Conservation (phyloP, 2,329 filamentous ascomycete genomes). For the Aspergillus vadensis region DNA sequence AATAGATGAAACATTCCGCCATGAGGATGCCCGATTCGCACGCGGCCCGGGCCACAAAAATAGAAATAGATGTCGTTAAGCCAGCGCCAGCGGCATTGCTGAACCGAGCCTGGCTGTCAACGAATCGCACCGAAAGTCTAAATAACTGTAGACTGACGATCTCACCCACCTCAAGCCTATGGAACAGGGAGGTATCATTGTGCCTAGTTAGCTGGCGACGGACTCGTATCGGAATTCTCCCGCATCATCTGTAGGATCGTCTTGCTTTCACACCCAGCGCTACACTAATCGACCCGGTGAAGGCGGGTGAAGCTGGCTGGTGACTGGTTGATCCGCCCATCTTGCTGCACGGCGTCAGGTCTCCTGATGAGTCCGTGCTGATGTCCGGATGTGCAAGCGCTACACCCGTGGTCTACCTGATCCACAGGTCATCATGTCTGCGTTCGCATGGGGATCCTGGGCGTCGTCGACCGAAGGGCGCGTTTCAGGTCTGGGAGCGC, state of each 20-base stretch:
- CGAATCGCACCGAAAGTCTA: neutral
- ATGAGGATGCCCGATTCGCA: neutral
- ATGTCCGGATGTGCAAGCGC: conserved; percentile 11
- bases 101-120: neutral
- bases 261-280: conserved; percentile 14
- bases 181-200: neutral
- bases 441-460: conserved; percentile 12
- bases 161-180: neutral
- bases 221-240: neutral
- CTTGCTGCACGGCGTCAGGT: conserved; percentile 17
- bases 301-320: conserved; percentile 5
- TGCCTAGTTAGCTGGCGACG: neutral
- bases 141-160: conserved; percentile 1
- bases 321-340: conserved; percentile 10
- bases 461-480: conserved; percentile 13
- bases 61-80: neutral
- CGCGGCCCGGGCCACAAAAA: neutral
- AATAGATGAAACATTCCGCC: neutral
- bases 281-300: conserved; percentile 15
- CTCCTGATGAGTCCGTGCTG: conserved; percentile 24
- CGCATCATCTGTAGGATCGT: conserved; percentile 1
- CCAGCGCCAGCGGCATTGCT: neutral
- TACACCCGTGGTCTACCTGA: conserved; percentile 9
- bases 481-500: neutral
- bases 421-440: conserved; percentile 12